Percentiles rank a stretch among this genome's conserved stretches.
Evolutionary conservation across 768 basidiomycete species (phyloP).

Genomic region (Hericium alpestre): DNA sequence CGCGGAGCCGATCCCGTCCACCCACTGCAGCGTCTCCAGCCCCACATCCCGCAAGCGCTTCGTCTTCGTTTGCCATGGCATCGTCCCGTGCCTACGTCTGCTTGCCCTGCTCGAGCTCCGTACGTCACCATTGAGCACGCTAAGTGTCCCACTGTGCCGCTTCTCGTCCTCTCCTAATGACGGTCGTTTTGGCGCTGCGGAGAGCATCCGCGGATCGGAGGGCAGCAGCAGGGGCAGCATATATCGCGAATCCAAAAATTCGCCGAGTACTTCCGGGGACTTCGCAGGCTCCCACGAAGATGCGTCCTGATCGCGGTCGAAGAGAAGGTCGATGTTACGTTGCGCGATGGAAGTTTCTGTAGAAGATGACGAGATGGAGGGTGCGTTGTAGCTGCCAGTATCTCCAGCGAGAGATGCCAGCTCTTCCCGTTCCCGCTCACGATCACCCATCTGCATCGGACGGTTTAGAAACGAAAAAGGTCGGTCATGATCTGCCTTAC

Average conservation of each 20-base stretch:
- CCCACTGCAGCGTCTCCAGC: conserved; percentile 51
- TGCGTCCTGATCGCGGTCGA: conserved; percentile 56
- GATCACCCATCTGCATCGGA: conserved; percentile 48
- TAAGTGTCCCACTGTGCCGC: conserved; percentile 15
- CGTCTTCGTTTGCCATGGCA: conserved; percentile 51
- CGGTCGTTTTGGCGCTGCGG: conserved; percentile 49
- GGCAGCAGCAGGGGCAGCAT: conserved; percentile 88
- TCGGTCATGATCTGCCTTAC: conserved; percentile 26
- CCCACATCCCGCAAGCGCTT: conserved; percentile 52
- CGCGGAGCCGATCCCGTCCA: conserved; percentile 56
- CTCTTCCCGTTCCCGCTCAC: conserved; percentile 58
- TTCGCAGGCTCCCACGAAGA: conserved; percentile 69
- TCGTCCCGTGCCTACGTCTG: conserved; percentile 26
- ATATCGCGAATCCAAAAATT: conserved; percentile 82
- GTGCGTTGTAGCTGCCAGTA: conserved; percentile 19
- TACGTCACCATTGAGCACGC: conserved; percentile 9
- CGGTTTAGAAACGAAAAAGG: neutral
- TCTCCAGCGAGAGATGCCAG: conserved; percentile 29
- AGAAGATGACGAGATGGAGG: conserved; percentile 18
- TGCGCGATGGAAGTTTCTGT: conserved; percentile 27
- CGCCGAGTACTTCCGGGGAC: conserved; percentile 76
- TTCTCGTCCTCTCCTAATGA: conserved; percentile 25
- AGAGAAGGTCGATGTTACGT: conserved; percentile 67
- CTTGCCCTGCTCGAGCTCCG: conserved; percentile 28
- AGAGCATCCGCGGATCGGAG: conserved; percentile 65